Evolutionary conservation across 805 yeast species (phyloP), one percentile per base, ranked within the genome.

Genomic region (Torulaspora microellipsoides): DNA sequence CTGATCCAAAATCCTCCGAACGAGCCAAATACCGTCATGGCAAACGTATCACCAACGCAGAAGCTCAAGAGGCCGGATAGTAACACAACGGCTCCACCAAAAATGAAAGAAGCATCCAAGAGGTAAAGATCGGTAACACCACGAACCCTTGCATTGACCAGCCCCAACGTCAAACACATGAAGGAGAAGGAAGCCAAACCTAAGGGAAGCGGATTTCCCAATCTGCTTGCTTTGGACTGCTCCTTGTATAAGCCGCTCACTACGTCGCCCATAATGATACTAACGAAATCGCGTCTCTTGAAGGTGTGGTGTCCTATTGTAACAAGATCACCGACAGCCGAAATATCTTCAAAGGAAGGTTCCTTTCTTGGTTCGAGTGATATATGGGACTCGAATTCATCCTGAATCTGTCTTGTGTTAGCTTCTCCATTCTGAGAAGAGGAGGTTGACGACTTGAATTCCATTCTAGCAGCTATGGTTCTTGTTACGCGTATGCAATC

Each of bases 1-100:
- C 81, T 70, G 69, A 81, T 76, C 91, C 91, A 83, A 62, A 83
- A 83, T 2, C 87, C 90, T 46, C 86, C 91, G 52, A 67, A 70
- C 3, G 71, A 60, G 29, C 69, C 65, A 45, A 69, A 58, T 15
- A 68, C 67, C 17, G 83, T 73, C 53, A 82, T 85, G 65, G 87
- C 87, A 67, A 81, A 83, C 15, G 88, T 82, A 64, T 82, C 83
- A 54, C 84, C 89, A 33, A 77, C 70, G n/a, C 81, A 79, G 65
- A 83, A 73, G 64, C 84, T 87, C 76, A 85, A 78, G 71, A 83
- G 72, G 44, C 89, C 90, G 7, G 90, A 86, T 46, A 82, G 66
- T 43, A 81, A 66, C 64, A 83, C 89, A 45, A 83, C 75, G 15
- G 78, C 69, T 30, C 90, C 91, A 45, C 89, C 91, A 59, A 82